phyloP scores from a whole-genome alignment of 768 basidiomycete species.

The Lactarius vividus region DNA sequence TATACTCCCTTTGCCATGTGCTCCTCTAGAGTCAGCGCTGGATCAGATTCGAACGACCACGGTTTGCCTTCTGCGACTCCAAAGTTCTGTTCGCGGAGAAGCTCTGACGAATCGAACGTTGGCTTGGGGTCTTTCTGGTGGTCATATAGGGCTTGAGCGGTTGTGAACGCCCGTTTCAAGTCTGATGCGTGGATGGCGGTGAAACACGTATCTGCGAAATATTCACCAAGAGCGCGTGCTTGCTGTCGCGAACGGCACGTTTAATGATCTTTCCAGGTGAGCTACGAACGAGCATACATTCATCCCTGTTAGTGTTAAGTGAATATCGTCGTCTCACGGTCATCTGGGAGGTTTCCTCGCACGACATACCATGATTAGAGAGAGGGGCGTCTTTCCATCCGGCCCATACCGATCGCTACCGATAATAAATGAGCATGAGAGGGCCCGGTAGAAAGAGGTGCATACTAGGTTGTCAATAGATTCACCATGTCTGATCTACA shows the following conservation, averaged over 20 bases:
- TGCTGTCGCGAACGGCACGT: constrained; percentile 28
- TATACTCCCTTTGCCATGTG: constrained; percentile 54
- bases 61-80: constrained; percentile 67
- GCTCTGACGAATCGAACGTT: constrained; percentile 44
- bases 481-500: constrained; percentile 72
- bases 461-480: constrained; percentile 72
- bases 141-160: constrained; percentile 54
- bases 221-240: constrained; percentile 48
- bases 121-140: constrained; percentile 48
- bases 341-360: not conserved
- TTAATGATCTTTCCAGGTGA: not conserved
- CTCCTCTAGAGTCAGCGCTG: constrained; percentile 36
- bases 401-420: constrained; percentile 57
- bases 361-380: constrained; percentile 63
- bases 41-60: constrained; percentile 36
- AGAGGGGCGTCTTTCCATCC: constrained; percentile 74
- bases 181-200: constrained; percentile 63
- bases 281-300: constrained; percentile 29
- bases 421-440: not conserved
- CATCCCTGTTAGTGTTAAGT: constrained; percentile 32
- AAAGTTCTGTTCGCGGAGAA: constrained; percentile 67
- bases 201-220: constrained; percentile 48
- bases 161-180: constrained; percentile 60
- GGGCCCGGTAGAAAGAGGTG: not conserved
- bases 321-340: not conserved